Conservation (phyloP, 306 rosid species). For the Castanea mollissima region DNA sequence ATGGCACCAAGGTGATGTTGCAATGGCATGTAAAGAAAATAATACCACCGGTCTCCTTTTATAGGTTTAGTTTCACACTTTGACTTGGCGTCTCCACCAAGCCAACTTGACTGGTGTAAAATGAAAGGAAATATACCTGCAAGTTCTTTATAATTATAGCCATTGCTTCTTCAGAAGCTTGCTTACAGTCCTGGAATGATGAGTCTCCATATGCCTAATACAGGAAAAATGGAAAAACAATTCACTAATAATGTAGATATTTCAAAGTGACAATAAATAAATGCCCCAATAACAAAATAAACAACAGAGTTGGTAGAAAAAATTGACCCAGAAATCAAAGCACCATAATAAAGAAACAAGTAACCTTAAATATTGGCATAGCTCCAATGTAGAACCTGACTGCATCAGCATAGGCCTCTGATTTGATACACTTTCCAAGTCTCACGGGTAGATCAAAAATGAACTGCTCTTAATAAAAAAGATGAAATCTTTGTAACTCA, state of each 20-base stretch:
- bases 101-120: slow-evolving; percentile 3
- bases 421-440: slow-evolving; percentile 81
- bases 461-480: slow-evolving; percentile 61
- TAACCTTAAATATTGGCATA: slow-evolving; percentile 88
- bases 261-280: neutral
- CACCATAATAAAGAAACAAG: slow-evolving; percentile 11
- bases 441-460: slow-evolving; percentile 93
- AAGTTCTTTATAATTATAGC: slow-evolving; percentile 62
- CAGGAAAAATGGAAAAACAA: slow-evolving; percentile 21
- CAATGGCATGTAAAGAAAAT: neutral
- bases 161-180: slow-evolving; percentile 91
- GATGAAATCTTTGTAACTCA: slow-evolving; percentile 23
- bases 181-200: slow-evolving; percentile 85
- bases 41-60: neutral
- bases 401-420: slow-evolving; percentile 89
- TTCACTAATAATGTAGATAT: slow-evolving; percentile 18
- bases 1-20: neutral
- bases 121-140: slow-evolving; percentile 51
- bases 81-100: slow-evolving; percentile 8
- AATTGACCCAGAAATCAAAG: slow-evolving; percentile 21
- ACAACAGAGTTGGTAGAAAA: slow-evolving; percentile 10
- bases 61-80: neutral
- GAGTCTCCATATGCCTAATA: slow-evolving; percentile 85
- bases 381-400: slow-evolving; percentile 90
- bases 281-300: slow-evolving; percentile 1